phyloP scores from a whole-genome alignment of 495 filamentous ascomycete species.

The Endocarpon pusillum region DNA sequence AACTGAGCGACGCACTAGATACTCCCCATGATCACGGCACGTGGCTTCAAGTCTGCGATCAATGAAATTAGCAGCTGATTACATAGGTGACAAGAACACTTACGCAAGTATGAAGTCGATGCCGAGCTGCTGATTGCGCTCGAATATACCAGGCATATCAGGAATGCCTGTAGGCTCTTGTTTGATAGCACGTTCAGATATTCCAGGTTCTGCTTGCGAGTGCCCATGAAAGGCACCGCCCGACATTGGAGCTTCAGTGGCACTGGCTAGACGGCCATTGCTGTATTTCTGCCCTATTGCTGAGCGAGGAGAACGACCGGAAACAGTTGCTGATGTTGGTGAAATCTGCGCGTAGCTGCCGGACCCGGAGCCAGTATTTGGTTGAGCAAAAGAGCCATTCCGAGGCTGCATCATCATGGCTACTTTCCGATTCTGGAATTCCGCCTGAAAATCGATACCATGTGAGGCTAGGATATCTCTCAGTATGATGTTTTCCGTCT shows the following conservation, averaged over 20 bases:
- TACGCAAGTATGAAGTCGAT: constrained; percentile 96
- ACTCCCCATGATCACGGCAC: constrained; percentile 88
- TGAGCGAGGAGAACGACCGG: no score
- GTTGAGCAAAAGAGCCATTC: no score
- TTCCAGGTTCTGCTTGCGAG: not conserved
- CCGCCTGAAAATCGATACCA: constrained; percentile 41
- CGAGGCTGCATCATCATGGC: constrained; percentile 19
- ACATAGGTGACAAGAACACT: constrained; percentile 20
- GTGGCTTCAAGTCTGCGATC: constrained; percentile 67
- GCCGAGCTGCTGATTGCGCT: constrained; percentile 58
- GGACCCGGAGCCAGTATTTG: no score
- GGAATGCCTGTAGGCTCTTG: not conserved
- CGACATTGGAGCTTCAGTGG: no score
- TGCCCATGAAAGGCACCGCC: no score
- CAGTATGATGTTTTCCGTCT: constrained; percentile 55
- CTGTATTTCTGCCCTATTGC: no score
- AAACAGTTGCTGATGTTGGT: no score
- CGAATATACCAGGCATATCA: constrained; percentile 52
- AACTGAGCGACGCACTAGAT: constrained; percentile 29
- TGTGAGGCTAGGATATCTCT: constrained; percentile 56
- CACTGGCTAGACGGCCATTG: no score
- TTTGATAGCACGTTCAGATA: not conserved
- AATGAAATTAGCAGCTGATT: constrained; percentile 8
- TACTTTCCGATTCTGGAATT: constrained; percentile 24
- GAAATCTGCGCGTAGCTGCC: not conserved